phyloP scores from a whole-genome alignment of 495 filamentous ascomycete species.

The Sphaerosporella brunnea region DNA sequence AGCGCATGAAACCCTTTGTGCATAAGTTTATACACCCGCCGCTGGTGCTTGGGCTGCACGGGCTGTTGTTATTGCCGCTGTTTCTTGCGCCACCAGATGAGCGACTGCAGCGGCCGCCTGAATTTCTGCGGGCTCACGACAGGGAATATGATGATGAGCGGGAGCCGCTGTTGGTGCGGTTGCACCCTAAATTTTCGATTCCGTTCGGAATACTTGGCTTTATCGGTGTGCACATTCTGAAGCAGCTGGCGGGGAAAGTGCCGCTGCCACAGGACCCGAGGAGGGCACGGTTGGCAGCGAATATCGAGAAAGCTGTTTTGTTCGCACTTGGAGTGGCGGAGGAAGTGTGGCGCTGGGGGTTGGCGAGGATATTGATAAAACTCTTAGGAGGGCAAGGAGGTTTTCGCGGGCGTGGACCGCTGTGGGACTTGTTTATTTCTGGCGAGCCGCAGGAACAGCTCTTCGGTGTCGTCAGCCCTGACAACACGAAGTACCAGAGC shows the following conservation, averaged over 20 bases:
- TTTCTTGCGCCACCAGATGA: conserved; percentile 13
- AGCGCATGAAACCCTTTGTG: conserved; percentile 21
- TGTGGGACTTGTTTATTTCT: conserved; percentile 2
- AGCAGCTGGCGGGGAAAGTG: conserved; percentile 21
- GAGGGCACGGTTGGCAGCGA: conserved; percentile 16
- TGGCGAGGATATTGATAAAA: conserved; percentile 20
- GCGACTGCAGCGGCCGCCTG: background rate
- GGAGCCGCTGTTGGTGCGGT: background rate
- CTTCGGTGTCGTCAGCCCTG: background rate
- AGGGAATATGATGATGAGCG: background rate
- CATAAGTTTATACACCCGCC: conserved; percentile 24
- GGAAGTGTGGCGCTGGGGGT: conserved; percentile 24
- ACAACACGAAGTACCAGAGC: conserved; percentile 6
- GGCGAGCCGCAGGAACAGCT: background rate
- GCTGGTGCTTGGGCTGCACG: conserved; percentile 20
- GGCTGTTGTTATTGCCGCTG: conserved; percentile 19
- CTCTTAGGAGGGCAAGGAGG: conserved; percentile 19
- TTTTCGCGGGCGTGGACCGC: conserved; percentile 13
- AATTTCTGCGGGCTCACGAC: conserved; percentile 5
- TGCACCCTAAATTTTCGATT: conserved; percentile 18
- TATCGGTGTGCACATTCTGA: conserved; percentile 18
- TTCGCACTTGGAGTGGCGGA: conserved; percentile 21
- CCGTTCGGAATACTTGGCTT: conserved; percentile 23
- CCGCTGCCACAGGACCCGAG: conserved; percentile 20
- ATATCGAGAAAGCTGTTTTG: conserved; percentile 18